Evolutionary conservation across 2,329 filamentous ascomycete species (phyloP), one percentile per base, ranked within the genome.

Genomic region (Decorospora gaudefroyi): DNA sequence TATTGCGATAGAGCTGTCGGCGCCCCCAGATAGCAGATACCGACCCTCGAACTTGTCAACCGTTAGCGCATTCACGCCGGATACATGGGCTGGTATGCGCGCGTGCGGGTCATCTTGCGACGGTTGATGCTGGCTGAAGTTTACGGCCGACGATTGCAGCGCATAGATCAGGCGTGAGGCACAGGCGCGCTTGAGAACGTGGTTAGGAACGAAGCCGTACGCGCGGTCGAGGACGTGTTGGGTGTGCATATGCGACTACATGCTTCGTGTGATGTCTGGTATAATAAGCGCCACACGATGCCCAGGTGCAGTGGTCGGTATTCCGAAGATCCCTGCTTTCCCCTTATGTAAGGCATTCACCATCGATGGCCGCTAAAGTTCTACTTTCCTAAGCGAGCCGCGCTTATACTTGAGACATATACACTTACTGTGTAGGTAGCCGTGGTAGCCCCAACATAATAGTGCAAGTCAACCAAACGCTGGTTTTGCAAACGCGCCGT

Each of bases 41-140:
- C 84, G 78, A 3, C 88, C 89, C 51, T 93, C 88, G 62, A 93
- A 90, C 35, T 84, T 82, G 62, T 96, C 91, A 26, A 96, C 79
- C 0, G 87, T 84, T 27, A 96, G 74, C 26, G 86, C 83, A 62
- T 86, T 93, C 25, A 91, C 87, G 10, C 90, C 90, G 3, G 88
- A 81, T 40, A 82, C 79, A 69, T 96, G 90, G 1, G 90, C 88
- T 32, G 76, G 78, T 79, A 47, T 55, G 78, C 65, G 12, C 37
- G 59, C 52, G 41, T 59, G 11, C 59, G 59, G 58, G 18, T 69
- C 71, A 34, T 62, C 49, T 13, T 51, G 27, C 22, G 61, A 71
- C 15, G 71, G 71, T 48, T 77, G 76, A 39, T 77, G 77, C 57
- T 86, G 85, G 61, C 87, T 80, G 70, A 95, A 93, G 44, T 82